These are phyloP conservation scores for Massariosphaeria phaeospora DNA, from an alignment of 495 filamentous ascomycete genomes.

Conservation along the genomic window DNA sequence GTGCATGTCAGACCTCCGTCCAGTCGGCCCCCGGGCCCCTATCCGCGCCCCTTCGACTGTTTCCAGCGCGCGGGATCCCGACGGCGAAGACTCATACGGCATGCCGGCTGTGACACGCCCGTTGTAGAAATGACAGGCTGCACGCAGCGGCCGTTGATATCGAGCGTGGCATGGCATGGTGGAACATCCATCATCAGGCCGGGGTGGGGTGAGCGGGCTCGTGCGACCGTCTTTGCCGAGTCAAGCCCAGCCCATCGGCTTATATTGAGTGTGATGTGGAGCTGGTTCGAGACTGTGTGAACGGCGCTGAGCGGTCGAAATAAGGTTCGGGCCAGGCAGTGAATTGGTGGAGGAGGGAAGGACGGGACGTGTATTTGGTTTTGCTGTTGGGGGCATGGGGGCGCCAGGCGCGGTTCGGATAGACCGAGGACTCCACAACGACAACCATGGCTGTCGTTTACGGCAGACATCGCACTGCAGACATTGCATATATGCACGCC, in stretches of 20 bases:
- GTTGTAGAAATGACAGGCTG: constrained; percentile 7
- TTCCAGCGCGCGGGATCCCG: neutral
- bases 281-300: neutral
- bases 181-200: neutral
- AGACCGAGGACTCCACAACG: no score
- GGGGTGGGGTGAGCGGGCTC: constrained; percentile 3
- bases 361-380: no score
- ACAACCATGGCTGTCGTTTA: no score
- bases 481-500: no score
- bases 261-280: no score
- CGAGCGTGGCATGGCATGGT: neutral
- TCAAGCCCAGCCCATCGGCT: no score
- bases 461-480: no score
- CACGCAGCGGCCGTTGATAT: neutral
- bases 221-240: neutral
- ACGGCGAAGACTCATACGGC: neutral
- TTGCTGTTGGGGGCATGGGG: no score
- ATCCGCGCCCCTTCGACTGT: neutral
- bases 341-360: no score
- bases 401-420: no score
- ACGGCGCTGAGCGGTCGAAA: neutral
- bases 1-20: constrained; percentile 5
- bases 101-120: neutral
- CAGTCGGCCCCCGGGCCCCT: neutral
- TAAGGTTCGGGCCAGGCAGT: neutral